Evolutionary conservation across 768 basidiomycete genomes (phyloP).

Genomic region (Tephrocybe sp.): DNA sequence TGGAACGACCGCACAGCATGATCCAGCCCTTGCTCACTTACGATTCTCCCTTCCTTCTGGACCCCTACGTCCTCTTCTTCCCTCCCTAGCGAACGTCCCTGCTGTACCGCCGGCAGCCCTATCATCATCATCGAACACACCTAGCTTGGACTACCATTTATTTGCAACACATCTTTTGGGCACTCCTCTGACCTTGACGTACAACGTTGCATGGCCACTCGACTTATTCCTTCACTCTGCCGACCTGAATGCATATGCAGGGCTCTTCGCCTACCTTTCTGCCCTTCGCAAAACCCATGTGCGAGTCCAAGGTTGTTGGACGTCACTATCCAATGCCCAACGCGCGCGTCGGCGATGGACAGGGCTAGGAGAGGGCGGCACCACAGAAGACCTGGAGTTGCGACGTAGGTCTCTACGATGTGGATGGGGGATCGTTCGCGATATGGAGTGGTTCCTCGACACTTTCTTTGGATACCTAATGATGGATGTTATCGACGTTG

Average conservation of each 20-base stretch:
- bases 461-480: slow-evolving; percentile 81
- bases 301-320: slow-evolving; percentile 80
- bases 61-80: slow-evolving; percentile 77
- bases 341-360: slow-evolving; percentile 85
- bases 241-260: slow-evolving; percentile 73
- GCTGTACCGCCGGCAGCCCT: slow-evolving; percentile 31
- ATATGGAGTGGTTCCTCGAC: slow-evolving; percentile 93
- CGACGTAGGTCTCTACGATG: slow-evolving; percentile 68
- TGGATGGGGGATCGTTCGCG: slow-evolving; percentile 84
- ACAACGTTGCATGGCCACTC: slow-evolving; percentile 81
- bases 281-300: slow-evolving; percentile 84
- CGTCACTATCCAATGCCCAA: slow-evolving; percentile 81
- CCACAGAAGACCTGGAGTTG: slow-evolving; percentile 63
- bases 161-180: slow-evolving; percentile 82
- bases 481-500: slow-evolving; percentile 87
- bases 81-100: slow-evolving; percentile 53
- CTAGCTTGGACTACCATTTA: slow-evolving; percentile 39
- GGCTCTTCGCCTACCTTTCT: slow-evolving; percentile 80
- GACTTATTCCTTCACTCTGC: slow-evolving; percentile 83
- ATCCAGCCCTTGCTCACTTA: slow-evolving; percentile 70
- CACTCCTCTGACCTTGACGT: slow-evolving; percentile 69
- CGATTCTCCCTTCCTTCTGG: slow-evolving; percentile 80
- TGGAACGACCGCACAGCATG: slow-evolving; percentile 86
- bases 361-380: slow-evolving; percentile 84
- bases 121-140: slow-evolving; percentile 33